phyloP scores from a whole-genome alignment of 2,329 filamentous ascomycete genomes.

The Xylaria sp. region DNA sequence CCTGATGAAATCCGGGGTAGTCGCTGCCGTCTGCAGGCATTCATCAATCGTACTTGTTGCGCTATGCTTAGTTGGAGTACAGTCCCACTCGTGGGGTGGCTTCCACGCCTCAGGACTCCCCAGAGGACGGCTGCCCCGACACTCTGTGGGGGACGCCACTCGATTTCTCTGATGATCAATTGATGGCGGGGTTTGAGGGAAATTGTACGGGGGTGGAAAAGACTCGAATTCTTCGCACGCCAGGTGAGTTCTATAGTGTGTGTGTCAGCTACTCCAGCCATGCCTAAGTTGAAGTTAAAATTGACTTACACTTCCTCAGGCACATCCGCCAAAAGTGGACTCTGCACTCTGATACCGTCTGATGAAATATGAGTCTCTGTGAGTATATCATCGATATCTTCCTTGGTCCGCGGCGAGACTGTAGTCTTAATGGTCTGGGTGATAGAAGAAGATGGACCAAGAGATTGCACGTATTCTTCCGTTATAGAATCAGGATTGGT shows the following conservation, averaged over 20 bases:
- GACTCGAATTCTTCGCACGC: conserved; percentile 44
- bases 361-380: conserved; percentile 55
- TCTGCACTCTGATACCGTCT: conserved; percentile 45
- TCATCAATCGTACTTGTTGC: conserved; percentile 39
- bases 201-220: conserved; percentile 37
- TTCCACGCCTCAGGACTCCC: conserved; percentile 59
- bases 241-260: conserved; percentile 21
- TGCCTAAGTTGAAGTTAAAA: background rate
- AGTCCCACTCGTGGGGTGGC: conserved; percentile 58
- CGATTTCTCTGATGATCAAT: conserved; percentile 32
- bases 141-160: conserved; percentile 44
- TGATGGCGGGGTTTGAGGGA: conserved; percentile 43
- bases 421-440: conserved; percentile 55
- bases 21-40: conserved; percentile 37
- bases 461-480: conserved; percentile 53
- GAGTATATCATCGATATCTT: conserved; percentile 50
- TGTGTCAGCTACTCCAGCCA: conserved; percentile 9
- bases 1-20: conserved; percentile 40
- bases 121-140: conserved; percentile 43
- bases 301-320: conserved; percentile 48
- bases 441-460: conserved; percentile 57
- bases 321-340: conserved; percentile 47
- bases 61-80: conserved; percentile 46
- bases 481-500: conserved; percentile 46
- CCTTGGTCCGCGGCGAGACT: conserved; percentile 51